Evolutionary conservation across 1,284 basidiomycete species (phyloP).

Genomic region (Melampsora americana): DNA sequence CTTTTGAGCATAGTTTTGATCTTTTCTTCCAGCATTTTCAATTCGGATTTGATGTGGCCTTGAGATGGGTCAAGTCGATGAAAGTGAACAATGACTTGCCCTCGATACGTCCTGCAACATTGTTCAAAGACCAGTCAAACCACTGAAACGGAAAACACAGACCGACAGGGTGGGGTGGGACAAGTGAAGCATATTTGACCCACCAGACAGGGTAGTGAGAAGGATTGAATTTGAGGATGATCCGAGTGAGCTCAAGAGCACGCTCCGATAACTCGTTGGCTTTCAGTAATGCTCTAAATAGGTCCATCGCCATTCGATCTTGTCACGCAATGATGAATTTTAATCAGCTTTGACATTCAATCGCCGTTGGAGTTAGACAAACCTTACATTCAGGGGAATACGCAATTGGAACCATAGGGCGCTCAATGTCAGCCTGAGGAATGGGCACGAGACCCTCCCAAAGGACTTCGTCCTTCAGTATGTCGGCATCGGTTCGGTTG

Average conservation of each 20-base stretch:
- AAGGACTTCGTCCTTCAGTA: slow-evolving; percentile 12
- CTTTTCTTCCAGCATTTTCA: slow-evolving; percentile 76
- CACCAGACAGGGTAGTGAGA: slow-evolving; percentile 93
- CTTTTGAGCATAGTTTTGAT: slow-evolving; percentile 79
- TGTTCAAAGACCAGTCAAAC: slow-evolving; percentile 8
- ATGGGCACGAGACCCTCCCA: slow-evolving; percentile 77
- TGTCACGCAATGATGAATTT: not conserved
- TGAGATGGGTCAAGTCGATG: slow-evolving; percentile 58
- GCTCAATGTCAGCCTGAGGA: slow-evolving; percentile 71
- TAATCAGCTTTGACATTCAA: not conserved
- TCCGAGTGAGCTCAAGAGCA: slow-evolving; percentile 77
- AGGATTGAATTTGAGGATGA: slow-evolving; percentile 79
- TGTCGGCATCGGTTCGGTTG: not conserved
- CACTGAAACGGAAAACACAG: slow-evolving; percentile 29
- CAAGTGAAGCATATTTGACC: slow-evolving; percentile 43
- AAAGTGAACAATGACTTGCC: slow-evolving; percentile 67
- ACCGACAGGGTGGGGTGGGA: slow-evolving; percentile 47
- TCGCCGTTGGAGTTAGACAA: not conserved
- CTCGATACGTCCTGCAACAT: slow-evolving; percentile 79
- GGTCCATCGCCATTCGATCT: slow-evolving; percentile 89
- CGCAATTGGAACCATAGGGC: slow-evolving; percentile 56
- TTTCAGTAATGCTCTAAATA: slow-evolving; percentile 78
- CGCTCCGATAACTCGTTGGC: slow-evolving; percentile 71
- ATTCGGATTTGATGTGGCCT: slow-evolving; percentile 68
- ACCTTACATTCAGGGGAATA: slow-evolving; percentile 16